phyloP scores from a whole-genome alignment of 768 basidiomycete species.

The Lactarius evosmus region DNA sequence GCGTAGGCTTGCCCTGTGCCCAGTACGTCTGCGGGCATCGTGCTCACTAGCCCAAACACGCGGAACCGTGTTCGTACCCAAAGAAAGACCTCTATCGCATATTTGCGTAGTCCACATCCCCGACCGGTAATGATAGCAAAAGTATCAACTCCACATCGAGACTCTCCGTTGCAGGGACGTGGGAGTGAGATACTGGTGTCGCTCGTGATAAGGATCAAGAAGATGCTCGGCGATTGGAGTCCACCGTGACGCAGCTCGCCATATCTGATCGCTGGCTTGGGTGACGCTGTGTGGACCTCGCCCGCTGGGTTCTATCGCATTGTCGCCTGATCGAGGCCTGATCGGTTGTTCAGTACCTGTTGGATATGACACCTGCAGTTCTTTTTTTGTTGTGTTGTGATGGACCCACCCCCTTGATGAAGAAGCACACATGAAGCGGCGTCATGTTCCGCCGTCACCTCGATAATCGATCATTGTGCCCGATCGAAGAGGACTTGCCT shows the following conservation, averaged over 20 bases:
- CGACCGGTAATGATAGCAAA: neutral
- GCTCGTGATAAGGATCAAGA: constrained; percentile 51
- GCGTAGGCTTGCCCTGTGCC: neutral
- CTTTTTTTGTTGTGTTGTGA: neutral
- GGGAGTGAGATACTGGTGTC: constrained; percentile 44
- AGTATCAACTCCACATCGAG: neutral
- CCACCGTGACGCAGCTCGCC: constrained; percentile 35
- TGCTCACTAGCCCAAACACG: constrained; percentile 51
- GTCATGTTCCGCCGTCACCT: constrained; percentile 12
- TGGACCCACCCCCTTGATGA: constrained; percentile 5
- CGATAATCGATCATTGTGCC: constrained; percentile 20
- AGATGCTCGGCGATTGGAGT: constrained; percentile 49
- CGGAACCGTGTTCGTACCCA: constrained; percentile 43
- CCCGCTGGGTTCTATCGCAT: too few species aligned
- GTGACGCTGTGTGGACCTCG: too few species aligned
- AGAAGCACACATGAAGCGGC: neutral
- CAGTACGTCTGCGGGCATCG: constrained; percentile 38
- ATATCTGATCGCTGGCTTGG: too few species aligned
- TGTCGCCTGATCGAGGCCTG: neutral
- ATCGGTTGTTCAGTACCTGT: neutral
- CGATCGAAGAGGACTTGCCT: constrained; percentile 19
- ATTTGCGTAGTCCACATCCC: constrained; percentile 36
- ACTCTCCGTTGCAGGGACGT: constrained; percentile 39
- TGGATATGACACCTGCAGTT: neutral
- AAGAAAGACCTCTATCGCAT: constrained; percentile 45